Evolutionary conservation across 768 basidiomycete species (phyloP).

Genomic region (Xerocomus spinulosus): DNA sequence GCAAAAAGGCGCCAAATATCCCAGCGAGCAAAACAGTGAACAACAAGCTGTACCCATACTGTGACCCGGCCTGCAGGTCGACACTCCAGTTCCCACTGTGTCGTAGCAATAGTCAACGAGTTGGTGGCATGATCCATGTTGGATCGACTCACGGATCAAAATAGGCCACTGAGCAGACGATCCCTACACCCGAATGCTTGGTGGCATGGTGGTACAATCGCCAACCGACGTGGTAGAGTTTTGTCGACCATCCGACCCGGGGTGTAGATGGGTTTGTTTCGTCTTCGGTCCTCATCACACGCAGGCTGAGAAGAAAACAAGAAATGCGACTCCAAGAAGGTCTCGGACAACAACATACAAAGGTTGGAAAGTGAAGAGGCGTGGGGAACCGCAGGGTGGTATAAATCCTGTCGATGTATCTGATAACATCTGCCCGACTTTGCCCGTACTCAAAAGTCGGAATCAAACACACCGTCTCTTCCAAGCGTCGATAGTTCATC

Average conservation of each 20-base stretch:
- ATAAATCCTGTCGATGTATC: too few relatives aligned
- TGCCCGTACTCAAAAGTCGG: conserved; percentile 18
- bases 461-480: conserved; percentile 27
- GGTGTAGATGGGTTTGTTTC: conserved; percentile 2
- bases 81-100: conserved; percentile 84
- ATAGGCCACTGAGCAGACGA: conserved; percentile 85
- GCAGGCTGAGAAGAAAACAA: neutral
- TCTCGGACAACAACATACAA: conserved; percentile 3
- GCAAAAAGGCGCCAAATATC: conserved; percentile 76
- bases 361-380: neutral
- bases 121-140: neutral
- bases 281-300: conserved; percentile 13
- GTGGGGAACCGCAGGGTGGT: neutral
- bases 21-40: conserved; percentile 84
- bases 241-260: conserved; percentile 17
- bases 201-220: conserved; percentile 46
- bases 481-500: conserved; percentile 32
- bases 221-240: conserved; percentile 21
- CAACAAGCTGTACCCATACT: conserved; percentile 81
- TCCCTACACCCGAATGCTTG: conserved; percentile 76
- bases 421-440: neutral
- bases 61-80: conserved; percentile 81
- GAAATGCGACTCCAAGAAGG: neutral
- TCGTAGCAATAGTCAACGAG: neutral
- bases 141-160: conserved; percentile 67